Percentiles rank a stretch among this genome's conserved stretches.
Conservation (phyloP, 164 flowering plant species). For the Vitis rupestris region DNA sequence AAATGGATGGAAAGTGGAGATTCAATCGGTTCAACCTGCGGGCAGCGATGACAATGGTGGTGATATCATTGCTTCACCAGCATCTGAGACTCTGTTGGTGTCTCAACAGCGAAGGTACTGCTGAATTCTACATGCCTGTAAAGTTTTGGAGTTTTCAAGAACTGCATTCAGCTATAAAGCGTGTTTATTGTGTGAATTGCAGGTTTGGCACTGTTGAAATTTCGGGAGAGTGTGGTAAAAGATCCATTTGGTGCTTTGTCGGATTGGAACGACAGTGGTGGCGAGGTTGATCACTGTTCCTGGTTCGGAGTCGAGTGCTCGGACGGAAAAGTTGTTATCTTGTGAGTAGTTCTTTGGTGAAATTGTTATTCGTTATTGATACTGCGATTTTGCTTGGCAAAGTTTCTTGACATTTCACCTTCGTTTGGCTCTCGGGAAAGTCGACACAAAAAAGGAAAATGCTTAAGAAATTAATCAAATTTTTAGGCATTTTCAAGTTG, state of each 20-base stretch:
- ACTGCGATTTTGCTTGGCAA: too few relatives aligned
- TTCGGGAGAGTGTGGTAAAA: conserved; percentile 39
- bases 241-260: conserved; percentile 52
- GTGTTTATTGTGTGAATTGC: neutral
- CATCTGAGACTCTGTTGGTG: conserved; percentile 22
- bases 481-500: neutral
- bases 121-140: neutral
- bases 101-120: conserved; percentile 44
- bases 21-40: conserved; percentile 11
- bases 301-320: conserved; percentile 64
- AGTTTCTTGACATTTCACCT: too few relatives aligned
- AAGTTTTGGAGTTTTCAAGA: neutral
- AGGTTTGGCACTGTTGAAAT: conserved; percentile 53
- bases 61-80: conserved; percentile 12
- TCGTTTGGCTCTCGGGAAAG: neutral
- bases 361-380: too few relatives aligned
- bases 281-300: conserved; percentile 40
- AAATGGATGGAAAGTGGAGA: conserved; percentile 22
- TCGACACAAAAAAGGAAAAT: neutral
- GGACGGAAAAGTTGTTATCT: conserved; percentile 36
- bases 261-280: conserved; percentile 33
- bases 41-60: conserved; percentile 5
- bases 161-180: too few relatives aligned
- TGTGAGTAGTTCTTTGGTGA: conserved; percentile 38
- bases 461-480: neutral